phyloP scores from a whole-genome alignment of 345 rosid species.

The Ricinus communis region DNA sequence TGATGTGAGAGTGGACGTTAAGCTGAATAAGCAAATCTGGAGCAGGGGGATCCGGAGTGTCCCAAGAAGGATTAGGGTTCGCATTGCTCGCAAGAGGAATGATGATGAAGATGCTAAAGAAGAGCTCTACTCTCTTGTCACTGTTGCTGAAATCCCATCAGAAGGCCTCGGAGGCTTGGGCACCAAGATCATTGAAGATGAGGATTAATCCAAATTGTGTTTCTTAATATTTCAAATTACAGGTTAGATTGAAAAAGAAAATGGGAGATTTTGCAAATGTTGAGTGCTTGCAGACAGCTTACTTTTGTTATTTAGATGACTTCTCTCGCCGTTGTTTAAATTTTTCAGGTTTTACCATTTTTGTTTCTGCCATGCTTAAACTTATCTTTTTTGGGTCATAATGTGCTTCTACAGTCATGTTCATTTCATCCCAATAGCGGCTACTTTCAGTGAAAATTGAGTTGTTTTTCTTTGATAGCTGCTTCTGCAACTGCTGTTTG shows the following conservation, averaged over 20 bases:
- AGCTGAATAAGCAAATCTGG: constrained; percentile 37
- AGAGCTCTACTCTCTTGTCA: constrained; percentile 34
- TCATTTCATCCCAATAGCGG: no score
- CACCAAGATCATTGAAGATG: constrained; percentile 28
- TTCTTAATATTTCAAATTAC: background rate
- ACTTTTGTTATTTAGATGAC: no score
- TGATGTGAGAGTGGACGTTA: constrained; percentile 36
- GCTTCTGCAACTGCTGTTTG: no score
- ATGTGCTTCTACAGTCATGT: background rate
- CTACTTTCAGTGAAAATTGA: no score
- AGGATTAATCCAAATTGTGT: constrained; percentile 9
- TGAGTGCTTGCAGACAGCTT: background rate
- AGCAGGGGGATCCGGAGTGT: constrained; percentile 39
- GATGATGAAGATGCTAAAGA: constrained; percentile 39
- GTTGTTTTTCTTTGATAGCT: no score
- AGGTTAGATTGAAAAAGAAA: background rate
- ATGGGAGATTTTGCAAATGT: constrained; percentile 11
- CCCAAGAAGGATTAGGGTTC: constrained; percentile 34
- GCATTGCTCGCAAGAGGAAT: constrained; percentile 35
- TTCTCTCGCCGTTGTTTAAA: no score
- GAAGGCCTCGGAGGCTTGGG: constrained; percentile 29
- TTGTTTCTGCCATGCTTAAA: background rate
- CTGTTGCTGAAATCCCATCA: constrained; percentile 34
- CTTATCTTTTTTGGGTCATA: background rate
- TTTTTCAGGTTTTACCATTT: no score